Conservation (phyloP, 306 rosid genomes). For the Purshia tridentata region DNA sequence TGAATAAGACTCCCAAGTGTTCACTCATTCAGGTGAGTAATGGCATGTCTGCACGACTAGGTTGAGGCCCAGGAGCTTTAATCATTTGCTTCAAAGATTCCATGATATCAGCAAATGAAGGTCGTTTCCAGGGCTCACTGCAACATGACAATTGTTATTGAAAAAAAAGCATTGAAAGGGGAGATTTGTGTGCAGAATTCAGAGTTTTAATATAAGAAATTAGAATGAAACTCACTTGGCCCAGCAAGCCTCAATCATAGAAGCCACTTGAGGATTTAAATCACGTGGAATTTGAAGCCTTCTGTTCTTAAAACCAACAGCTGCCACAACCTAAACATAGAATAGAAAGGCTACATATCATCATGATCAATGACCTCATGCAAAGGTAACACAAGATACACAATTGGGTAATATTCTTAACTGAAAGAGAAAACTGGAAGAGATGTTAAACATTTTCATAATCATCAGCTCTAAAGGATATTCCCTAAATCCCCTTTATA, state of each 20-base stretch:
- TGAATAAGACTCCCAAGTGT: slow-evolving; percentile 34
- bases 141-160: slow-evolving; percentile 31
- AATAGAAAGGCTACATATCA: slow-evolving; percentile 9
- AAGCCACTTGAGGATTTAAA: slow-evolving; percentile 75
- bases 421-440: background rate
- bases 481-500: background rate
- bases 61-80: slow-evolving; percentile 68
- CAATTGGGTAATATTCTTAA: background rate
- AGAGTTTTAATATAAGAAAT: background rate
- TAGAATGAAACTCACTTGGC: slow-evolving; percentile 65
- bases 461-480: background rate
- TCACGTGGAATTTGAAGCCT: slow-evolving; percentile 90
- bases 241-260: slow-evolving; percentile 91
- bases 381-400: background rate
- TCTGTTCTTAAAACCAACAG: slow-evolving; percentile 85
- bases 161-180: slow-evolving; percentile 13
- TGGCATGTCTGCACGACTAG: slow-evolving; percentile 56
- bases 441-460: background rate
- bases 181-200: background rate
- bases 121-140: slow-evolving; percentile 98
- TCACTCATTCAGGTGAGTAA: slow-evolving; percentile 53
- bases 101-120: slow-evolving; percentile 85
- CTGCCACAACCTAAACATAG: slow-evolving; percentile 77
- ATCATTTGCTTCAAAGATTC: slow-evolving; percentile 79
- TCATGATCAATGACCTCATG: slow-evolving; percentile 20